These are phyloP conservation scores for Viridothelium virens DNA, from an alignment of 495 filamentous ascomycete genomes.

Conservation along the genomic window DNA sequence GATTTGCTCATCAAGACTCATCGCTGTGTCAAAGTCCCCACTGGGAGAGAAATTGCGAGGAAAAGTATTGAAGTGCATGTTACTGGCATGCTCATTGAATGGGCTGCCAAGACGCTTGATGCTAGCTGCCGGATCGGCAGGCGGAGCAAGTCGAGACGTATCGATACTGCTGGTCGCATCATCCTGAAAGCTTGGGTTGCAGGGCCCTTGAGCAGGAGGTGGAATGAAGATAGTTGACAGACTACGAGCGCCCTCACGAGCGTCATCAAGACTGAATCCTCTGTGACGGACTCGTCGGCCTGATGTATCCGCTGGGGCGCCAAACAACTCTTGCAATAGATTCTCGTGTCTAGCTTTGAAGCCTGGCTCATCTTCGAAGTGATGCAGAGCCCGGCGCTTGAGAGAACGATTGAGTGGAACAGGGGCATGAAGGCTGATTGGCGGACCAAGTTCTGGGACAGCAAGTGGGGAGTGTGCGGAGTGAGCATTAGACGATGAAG, in stretches of 20 bases:
- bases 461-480: neutral
- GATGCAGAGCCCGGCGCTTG: conserved; percentile 47
- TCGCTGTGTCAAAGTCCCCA: neutral
- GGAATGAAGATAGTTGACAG: conserved; percentile 29
- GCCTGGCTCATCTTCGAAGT: conserved; percentile 42
- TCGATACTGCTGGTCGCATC: neutral
- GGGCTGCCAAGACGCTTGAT: conserved; percentile 36
- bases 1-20: conserved; percentile 1
- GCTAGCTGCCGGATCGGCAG: conserved; percentile 19
- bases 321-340: conserved; percentile 46
- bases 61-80: conserved; percentile 32
- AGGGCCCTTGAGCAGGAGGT: conserved; percentile 16
- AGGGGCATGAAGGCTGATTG: conserved; percentile 30
- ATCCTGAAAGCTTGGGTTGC: neutral
- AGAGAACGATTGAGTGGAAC: conserved; percentile 43
- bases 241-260: conserved; percentile 31
- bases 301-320: conserved; percentile 33
- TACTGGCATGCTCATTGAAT: conserved; percentile 28
- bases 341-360: conserved; percentile 42
- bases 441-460: conserved; percentile 13
- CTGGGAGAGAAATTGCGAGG: conserved; percentile 31
- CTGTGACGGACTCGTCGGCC: conserved; percentile 44
- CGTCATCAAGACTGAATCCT: conserved; percentile 54
- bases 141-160: conserved; percentile 10
- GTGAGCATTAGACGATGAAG: neutral